Evolutionary conservation across 257 asterid genomes (phyloP).

Genomic region (Linderniella brevidens): DNA sequence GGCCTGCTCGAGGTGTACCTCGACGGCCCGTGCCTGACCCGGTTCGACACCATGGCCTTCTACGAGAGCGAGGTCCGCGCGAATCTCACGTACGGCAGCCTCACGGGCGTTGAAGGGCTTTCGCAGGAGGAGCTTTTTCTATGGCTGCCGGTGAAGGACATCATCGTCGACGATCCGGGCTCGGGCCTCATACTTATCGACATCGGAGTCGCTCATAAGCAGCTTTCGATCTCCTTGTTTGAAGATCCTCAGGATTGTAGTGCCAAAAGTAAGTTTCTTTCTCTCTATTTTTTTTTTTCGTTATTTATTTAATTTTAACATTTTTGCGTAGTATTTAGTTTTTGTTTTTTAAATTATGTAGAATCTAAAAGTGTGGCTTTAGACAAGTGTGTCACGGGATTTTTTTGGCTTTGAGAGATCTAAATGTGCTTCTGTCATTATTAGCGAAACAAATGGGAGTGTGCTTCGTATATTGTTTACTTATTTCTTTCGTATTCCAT

Average conservation of each 20-base stretch:
- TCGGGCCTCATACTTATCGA: slow-evolving; percentile 74
- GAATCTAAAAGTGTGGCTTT: too few relatives aligned
- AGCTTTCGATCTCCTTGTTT: slow-evolving; percentile 68
- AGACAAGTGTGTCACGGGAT: slow-evolving; percentile 6
- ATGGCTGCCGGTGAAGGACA: slow-evolving; percentile 83
- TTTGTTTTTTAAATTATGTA: too few relatives aligned
- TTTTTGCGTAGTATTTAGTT: too few relatives aligned
- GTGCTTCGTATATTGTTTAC: too few relatives aligned
- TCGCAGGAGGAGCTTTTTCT: slow-evolving; percentile 90
- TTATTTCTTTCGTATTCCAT: too few relatives aligned
- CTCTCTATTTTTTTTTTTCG: neutral
- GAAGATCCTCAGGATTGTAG: slow-evolving; percentile 85
- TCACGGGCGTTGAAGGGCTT: slow-evolving; percentile 62
- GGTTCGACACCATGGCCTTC: slow-evolving; percentile 77
- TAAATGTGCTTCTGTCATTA: too few relatives aligned
- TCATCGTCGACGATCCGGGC: slow-evolving; percentile 53
- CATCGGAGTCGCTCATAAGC: slow-evolving; percentile 79
- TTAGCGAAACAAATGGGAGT: too few relatives aligned
- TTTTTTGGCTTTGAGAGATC: neutral
- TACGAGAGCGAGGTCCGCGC: slow-evolving; percentile 65
- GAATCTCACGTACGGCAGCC: slow-evolving; percentile 63
- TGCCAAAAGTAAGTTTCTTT: slow-evolving; percentile 16
- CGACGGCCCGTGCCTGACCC: slow-evolving; percentile 70
- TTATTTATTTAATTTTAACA: neutral
- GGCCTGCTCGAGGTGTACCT: slow-evolving; percentile 69